Conservation (phyloP, 768 basidiomycete species). For the Termitomyces sp. region DNA sequence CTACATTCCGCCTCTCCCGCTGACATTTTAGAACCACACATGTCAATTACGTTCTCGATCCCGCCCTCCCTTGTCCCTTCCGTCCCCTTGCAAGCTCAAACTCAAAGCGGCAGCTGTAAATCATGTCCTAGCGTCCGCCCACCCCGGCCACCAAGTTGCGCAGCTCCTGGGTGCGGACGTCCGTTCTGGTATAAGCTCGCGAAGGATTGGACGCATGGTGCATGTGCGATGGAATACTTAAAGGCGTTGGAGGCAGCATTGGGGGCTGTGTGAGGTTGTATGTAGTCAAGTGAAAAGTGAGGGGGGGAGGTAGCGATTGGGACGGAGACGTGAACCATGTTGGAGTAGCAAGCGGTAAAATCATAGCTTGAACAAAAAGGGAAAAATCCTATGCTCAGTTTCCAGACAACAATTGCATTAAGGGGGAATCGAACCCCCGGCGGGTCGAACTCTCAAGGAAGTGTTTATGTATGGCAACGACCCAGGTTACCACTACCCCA, state of each 20-base stretch:
- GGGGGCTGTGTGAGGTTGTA: constrained; percentile 5
- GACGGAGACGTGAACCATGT: too few species aligned
- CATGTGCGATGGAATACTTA: constrained; percentile 64
- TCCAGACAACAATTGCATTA: constrained; percentile 46
- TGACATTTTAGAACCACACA: constrained; percentile 6
- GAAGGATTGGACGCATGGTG: constrained; percentile 54
- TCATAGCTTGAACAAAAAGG: too few species aligned
- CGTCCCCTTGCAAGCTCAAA: background rate
- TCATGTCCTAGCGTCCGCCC: background rate
- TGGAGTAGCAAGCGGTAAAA: too few species aligned
- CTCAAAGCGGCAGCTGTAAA: background rate
- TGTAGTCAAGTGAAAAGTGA: too few species aligned
- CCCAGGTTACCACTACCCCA: too few species aligned
- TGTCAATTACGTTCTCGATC: constrained; percentile 51
- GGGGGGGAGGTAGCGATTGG: too few species aligned
- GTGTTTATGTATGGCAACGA: too few species aligned
- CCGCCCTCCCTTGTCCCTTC: constrained; percentile 24
- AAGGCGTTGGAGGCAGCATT: constrained; percentile 39
- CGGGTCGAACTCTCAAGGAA: constrained; percentile 52
- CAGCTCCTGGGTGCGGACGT: constrained; percentile 50
- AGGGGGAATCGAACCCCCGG: constrained; percentile 86
- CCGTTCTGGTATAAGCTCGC: constrained; percentile 63
- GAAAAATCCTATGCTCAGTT: too few species aligned
- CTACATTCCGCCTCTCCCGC: constrained; percentile 33
- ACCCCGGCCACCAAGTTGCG: constrained; percentile 33